These are phyloP conservation scores for Cladosporium oxysporum DNA, from an alignment of 2,329 filamentous ascomycete species.

Conservation along the genomic window DNA sequence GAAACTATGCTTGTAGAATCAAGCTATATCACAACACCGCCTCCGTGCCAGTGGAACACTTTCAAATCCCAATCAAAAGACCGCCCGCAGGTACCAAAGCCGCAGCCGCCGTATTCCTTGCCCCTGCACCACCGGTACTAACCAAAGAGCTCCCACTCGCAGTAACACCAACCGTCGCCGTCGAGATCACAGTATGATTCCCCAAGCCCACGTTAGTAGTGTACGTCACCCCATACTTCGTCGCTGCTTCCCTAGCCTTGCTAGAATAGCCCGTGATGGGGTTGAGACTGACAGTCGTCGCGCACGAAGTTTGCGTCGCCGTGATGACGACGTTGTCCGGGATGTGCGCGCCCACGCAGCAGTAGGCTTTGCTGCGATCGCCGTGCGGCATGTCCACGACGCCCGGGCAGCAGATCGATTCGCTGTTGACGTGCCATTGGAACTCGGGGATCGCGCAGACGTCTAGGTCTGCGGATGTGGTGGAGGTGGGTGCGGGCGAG, in stretches of 20 bases:
- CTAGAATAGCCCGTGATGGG: background rate
- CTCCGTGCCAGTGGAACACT: too few species aligned
- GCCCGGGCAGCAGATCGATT: background rate
- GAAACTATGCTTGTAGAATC: background rate
- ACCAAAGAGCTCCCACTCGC: background rate
- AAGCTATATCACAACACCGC: background rate
- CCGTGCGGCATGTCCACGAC: background rate
- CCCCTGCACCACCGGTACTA: background rate
- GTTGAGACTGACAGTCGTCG: background rate
- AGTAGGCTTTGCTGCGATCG: background rate
- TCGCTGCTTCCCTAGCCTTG: background rate
- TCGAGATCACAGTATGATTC: background rate
- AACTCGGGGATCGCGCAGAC: background rate
- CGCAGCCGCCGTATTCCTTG: background rate
- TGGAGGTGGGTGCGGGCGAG: background rate
- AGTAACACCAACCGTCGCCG: background rate
- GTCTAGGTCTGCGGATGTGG: background rate
- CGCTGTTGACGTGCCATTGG: background rate
- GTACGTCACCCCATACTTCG: background rate
- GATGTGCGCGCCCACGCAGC: background rate
- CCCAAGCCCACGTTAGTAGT: background rate
- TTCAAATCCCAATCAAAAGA: background rate
- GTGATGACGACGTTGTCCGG: background rate
- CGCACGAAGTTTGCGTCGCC: background rate
- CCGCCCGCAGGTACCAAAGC: background rate